Evolutionary conservation across 805 yeast species (phyloP).

Genomic region (Teunomyces funiuensis): DNA sequence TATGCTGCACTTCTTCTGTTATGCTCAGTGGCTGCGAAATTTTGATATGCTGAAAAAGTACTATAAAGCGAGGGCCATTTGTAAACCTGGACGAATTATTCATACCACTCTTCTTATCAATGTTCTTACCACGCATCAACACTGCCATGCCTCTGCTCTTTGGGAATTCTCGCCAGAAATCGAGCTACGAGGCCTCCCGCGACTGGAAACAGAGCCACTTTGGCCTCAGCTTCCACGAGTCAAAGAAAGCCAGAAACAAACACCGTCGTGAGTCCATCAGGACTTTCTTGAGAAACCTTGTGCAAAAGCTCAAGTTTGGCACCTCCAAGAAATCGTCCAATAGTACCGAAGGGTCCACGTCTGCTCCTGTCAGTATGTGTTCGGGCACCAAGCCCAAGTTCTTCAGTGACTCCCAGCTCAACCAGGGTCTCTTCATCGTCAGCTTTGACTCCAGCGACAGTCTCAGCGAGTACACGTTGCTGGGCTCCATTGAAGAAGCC

Average conservation of each 20-base stretch:
- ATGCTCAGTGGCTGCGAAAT: too few relatives aligned
- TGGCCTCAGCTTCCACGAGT: neutral
- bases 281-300: neutral
- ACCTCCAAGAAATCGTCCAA: neutral
- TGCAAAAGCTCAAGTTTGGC: neutral
- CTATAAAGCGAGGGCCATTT: too few relatives aligned
- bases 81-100: too few relatives aligned
- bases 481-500: neutral
- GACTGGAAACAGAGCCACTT: neutral
- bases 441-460: neutral
- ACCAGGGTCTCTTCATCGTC: neutral
- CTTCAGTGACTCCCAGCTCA: neutral
- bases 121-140: neutral
- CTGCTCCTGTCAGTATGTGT: neutral
- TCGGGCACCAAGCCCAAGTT: neutral
- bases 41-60: too few relatives aligned
- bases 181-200: neutral
- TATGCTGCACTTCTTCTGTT: too few relatives aligned
- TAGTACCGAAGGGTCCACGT: too few relatives aligned
- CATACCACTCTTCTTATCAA: neutral
- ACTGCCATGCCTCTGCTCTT: neutral
- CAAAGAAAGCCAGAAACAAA: neutral
- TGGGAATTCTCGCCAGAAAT: too few relatives aligned
- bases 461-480: neutral
- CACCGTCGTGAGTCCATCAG: neutral